These are phyloP conservation scores for Hymenoscyphus infarciens DNA, from an alignment of 2,329 filamentous ascomycete species.

Conservation along the genomic window DNA sequence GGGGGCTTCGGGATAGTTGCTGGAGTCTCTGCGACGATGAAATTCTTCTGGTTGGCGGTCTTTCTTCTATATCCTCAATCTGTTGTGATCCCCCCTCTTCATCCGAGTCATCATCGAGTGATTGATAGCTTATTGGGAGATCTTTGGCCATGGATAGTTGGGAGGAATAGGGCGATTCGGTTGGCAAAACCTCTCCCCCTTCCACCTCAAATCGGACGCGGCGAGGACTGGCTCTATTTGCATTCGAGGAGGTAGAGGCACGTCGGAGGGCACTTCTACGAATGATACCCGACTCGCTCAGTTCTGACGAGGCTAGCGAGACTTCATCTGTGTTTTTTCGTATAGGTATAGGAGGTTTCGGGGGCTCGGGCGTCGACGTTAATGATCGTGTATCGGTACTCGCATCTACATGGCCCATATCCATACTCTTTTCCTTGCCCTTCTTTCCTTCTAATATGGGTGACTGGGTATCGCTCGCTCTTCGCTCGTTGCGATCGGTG, in stretches of 20 bases:
- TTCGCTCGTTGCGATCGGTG: conserved; percentile 26
- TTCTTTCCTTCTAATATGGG: background rate
- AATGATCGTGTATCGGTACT: conserved; percentile 27
- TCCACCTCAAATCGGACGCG: conserved; percentile 61
- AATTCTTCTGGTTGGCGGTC: conserved; percentile 46
- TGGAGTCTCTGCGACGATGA: conserved; percentile 54
- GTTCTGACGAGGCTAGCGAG: conserved; percentile 48
- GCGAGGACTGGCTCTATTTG: conserved; percentile 49
- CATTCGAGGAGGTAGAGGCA: conserved; percentile 46
- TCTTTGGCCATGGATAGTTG: conserved; percentile 16
- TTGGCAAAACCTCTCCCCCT: conserved; percentile 58
- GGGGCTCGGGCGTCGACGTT: conserved; percentile 23
- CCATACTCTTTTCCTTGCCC: conserved; percentile 20
- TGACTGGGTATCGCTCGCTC: conserved; percentile 23
- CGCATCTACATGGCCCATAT: conserved; percentile 24
- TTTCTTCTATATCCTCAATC: conserved; percentile 36
- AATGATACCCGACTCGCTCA: conserved; percentile 45
- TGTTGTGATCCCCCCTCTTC: conserved; percentile 35
- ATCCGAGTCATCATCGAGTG: conserved; percentile 28
- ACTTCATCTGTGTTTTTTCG: conserved; percentile 34
- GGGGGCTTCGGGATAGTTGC: conserved; percentile 48
- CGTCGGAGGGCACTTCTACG: conserved; percentile 57
- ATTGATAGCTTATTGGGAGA: conserved; percentile 11
- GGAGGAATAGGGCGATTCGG: conserved; percentile 45
- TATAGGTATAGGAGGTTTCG: conserved; percentile 26